phyloP scores from a whole-genome alignment of 1,139 yeast species.

The Kurtzmaniella natalensis region DNA sequence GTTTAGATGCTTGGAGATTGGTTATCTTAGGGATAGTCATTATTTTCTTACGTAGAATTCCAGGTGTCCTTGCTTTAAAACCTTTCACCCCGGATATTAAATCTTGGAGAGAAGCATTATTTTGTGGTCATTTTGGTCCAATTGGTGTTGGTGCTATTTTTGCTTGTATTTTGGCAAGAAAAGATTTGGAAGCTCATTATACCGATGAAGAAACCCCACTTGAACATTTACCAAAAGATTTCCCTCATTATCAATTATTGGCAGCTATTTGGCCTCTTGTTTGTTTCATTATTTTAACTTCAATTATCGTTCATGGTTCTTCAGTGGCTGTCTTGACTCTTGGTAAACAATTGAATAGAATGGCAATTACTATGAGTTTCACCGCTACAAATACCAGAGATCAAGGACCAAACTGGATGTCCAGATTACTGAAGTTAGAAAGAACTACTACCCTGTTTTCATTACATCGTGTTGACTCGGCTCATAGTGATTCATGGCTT shows the following conservation, averaged over 20 bases:
- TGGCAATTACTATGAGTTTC: slow-evolving; percentile 90
- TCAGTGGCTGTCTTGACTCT: slow-evolving; percentile 91
- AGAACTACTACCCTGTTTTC: slow-evolving; percentile 72
- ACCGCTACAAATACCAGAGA: slow-evolving; percentile 66
- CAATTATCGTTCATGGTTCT: slow-evolving; percentile 93
- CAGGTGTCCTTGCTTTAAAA: slow-evolving; percentile 76
- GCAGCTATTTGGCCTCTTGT: slow-evolving; percentile 87
- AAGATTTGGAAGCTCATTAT: slow-evolving; percentile 60
- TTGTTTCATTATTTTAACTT: slow-evolving; percentile 77
- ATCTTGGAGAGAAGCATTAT: slow-evolving; percentile 92
- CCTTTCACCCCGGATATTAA: slow-evolving; percentile 88
- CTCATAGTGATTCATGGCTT: slow-evolving; percentile 49
- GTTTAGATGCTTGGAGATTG: slow-evolving; percentile 81
- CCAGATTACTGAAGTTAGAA: slow-evolving; percentile 78
- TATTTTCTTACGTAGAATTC: slow-evolving; percentile 79
- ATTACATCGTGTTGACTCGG: slow-evolving; percentile 72
- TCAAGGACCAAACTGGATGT: slow-evolving; percentile 70
- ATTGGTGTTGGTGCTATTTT: slow-evolving; percentile 97
- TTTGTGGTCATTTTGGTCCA: slow-evolving; percentile 98
- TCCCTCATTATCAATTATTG: slow-evolving; percentile 65
- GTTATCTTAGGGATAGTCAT: slow-evolving; percentile 78
- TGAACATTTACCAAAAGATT: slow-evolving; percentile 47
- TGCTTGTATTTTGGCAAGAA: slow-evolving; percentile 80
- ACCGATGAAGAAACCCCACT: slow-evolving; percentile 62
- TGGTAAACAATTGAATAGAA: slow-evolving; percentile 84